Conservation (phyloP, 495 filamentous ascomycete genomes). For the Rhizodiscina lignyota region DNA sequence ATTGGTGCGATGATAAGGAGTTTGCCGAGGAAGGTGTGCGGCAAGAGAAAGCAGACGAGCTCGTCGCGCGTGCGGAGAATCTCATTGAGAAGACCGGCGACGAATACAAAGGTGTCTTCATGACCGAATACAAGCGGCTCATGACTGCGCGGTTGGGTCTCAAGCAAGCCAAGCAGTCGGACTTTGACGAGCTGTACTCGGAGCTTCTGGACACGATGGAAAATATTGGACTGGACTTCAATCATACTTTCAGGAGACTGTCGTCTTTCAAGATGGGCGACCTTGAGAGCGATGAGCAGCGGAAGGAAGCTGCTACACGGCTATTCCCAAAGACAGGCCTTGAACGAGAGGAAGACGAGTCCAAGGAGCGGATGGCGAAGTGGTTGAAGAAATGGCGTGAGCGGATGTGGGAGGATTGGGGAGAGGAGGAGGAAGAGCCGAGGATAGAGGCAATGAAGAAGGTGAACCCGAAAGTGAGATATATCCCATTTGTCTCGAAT, state of each 20-base stretch:
- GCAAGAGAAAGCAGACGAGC: conserved; percentile 44
- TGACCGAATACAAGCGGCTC: conserved; percentile 67
- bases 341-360: conserved; percentile 41
- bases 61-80: conserved; percentile 65
- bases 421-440: conserved; percentile 34
- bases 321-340: conserved; percentile 62
- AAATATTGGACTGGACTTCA: conserved; percentile 68
- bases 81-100: conserved; percentile 62
- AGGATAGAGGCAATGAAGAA: conserved; percentile 57
- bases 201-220: conserved; percentile 73
- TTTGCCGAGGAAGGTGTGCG: conserved; percentile 59
- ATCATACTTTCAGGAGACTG: conserved; percentile 74
- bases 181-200: conserved; percentile 64
- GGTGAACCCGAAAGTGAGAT: conserved; percentile 61
- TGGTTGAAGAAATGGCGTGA: conserved; percentile 63
- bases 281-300: conserved; percentile 40
- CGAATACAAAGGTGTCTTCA: conserved; percentile 74
- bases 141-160: conserved; percentile 70
- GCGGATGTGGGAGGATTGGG: conserved; percentile 59
- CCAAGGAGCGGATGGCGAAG: conserved; percentile 42
- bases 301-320: conserved; percentile 36
- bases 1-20: conserved; percentile 42
- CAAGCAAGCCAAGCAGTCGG: conserved; percentile 21
- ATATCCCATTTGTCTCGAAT: conserved; percentile 1
- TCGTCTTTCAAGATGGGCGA: conserved; percentile 37